phyloP scores from a whole-genome alignment of 2,329 filamentous ascomycete genomes.

The Dothidotthia symphoricarpi region DNA sequence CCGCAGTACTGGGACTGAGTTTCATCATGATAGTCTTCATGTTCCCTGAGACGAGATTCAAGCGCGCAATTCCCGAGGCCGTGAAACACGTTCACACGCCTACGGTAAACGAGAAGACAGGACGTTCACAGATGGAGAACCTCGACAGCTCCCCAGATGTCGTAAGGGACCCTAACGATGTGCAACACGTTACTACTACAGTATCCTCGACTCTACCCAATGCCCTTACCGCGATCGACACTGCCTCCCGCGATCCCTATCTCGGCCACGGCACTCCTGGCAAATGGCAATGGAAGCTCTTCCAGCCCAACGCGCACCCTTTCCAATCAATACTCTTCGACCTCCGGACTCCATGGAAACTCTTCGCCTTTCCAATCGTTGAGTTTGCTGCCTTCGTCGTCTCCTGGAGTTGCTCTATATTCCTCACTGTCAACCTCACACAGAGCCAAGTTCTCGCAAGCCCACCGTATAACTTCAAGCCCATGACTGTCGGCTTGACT shows the following conservation, averaged over 20 bases:
- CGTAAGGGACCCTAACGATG: conserved; percentile 24
- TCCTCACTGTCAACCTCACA: conserved; percentile 62
- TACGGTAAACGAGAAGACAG: conserved; percentile 21
- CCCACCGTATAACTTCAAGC: conserved; percentile 56
- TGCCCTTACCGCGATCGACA: conserved; percentile 31
- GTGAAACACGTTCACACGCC: conserved; percentile 8
- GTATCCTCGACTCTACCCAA: conserved; percentile 13
- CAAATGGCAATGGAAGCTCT: conserved; percentile 57
- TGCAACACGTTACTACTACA: conserved; percentile 25
- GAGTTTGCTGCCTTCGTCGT: conserved; percentile 62
- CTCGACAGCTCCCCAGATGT: conserved; percentile 8
- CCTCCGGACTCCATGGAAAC: conserved; percentile 62
- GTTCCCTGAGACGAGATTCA: conserved; percentile 64
- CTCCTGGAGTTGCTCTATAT: conserved; percentile 58
- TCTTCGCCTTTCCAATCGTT: conserved; percentile 62
- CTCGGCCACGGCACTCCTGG: conserved; percentile 57
- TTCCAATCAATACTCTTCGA: conserved; percentile 51
- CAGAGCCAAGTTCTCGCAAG: conserved; percentile 55
- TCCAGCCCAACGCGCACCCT: conserved; percentile 50
- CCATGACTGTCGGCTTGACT: conserved; percentile 53
- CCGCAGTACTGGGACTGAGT: conserved; percentile 52
- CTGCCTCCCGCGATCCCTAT: conserved; percentile 52
- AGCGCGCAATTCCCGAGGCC: conserved; percentile 45
- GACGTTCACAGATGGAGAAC: conserved; percentile 11
- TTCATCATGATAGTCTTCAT: conserved; percentile 56